A percentile compares a stretch with the other conserved stretches of the same genome.
These are phyloP conservation scores for Citrus reticulata DNA, from an alignment of 345 rosid species.

Conservation along the genomic window DNA sequence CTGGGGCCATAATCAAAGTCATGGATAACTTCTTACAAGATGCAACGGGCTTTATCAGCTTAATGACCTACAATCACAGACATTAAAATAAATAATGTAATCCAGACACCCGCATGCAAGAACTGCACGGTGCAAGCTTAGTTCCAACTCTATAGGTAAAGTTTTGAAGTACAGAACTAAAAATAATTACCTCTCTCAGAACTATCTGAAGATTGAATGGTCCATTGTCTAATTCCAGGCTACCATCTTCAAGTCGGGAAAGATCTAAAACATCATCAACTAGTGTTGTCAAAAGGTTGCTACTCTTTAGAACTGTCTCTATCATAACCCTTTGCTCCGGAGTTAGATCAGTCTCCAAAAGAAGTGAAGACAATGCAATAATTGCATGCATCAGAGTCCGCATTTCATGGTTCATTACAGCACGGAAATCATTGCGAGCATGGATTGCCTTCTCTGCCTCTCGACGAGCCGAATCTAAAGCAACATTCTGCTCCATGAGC, in stretches of 20 bases:
- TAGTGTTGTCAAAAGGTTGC: slow-evolving; percentile 82
- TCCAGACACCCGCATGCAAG: background rate
- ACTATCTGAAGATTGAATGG: slow-evolving; percentile 61
- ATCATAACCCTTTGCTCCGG: slow-evolving; percentile 87
- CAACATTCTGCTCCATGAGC: slow-evolving; percentile 81
- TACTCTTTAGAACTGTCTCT: slow-evolving; percentile 84
- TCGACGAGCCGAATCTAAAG: slow-evolving; percentile 69
- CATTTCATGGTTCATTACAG: slow-evolving; percentile 99
- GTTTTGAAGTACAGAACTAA: background rate
- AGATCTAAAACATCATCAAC: slow-evolving; percentile 89
- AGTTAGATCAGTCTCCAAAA: slow-evolving; percentile 73
- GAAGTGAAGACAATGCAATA: slow-evolving; percentile 83
- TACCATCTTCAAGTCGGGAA: slow-evolving; percentile 91
- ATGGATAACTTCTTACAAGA: slow-evolving; percentile 69
- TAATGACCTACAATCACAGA: slow-evolving; percentile 48
- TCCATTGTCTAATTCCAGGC: slow-evolving; percentile 60
- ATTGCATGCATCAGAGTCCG: slow-evolving; percentile 91
- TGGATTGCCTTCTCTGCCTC: slow-evolving; percentile 90
- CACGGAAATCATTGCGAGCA: slow-evolving; percentile 92
- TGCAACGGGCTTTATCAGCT: slow-evolving; percentile 77
- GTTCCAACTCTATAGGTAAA: background rate
- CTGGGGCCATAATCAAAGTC: slow-evolving; percentile 60
- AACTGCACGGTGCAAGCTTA: background rate
- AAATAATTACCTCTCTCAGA: slow-evolving; percentile 63
- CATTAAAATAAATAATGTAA: background rate